Conservation (phyloP, 495 filamentous ascomycete genomes). For the Collariella sp. region DNA sequence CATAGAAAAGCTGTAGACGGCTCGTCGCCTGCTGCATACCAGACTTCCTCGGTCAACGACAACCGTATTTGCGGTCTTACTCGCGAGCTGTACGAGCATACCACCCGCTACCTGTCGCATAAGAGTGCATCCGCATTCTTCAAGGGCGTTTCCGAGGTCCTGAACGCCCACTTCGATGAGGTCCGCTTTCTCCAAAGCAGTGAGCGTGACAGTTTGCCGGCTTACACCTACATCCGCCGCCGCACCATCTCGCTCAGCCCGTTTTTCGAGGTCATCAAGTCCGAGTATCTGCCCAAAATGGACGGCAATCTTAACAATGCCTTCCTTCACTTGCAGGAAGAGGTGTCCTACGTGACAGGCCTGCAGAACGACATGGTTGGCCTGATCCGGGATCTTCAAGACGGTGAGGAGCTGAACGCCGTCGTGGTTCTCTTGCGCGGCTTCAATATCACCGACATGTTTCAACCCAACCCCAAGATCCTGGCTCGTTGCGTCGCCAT, state of each 20-base stretch:
- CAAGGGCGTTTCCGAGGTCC: not conserved
- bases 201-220: not conserved
- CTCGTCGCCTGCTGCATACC: not conserved
- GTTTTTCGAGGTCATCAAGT: conserved; percentile 21
- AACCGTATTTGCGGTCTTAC: conserved; percentile 1
- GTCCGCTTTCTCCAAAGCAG: conserved; percentile 9
- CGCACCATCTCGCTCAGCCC: conserved; percentile 16
- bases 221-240: conserved; percentile 14
- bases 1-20: not conserved
- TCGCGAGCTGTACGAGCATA: not conserved
- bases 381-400: conserved; percentile 12
- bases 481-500: conserved; percentile 1
- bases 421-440: conserved; percentile 11
- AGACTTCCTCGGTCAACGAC: not conserved
- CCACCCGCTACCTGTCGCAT: not conserved
- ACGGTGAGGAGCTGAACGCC: conserved; percentile 18
- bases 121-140: conserved; percentile 6
- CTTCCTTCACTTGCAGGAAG: conserved; percentile 8
- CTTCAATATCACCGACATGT: not conserved
- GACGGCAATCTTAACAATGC: not conserved
- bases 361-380: conserved; percentile 23
- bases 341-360: conserved; percentile 7
- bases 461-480: not conserved
- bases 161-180: conserved; percentile 15
- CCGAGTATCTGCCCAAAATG: not conserved